Conservation (phyloP, 768 basidiomycete genomes). For the Strobilomyces dryophilus region DNA sequence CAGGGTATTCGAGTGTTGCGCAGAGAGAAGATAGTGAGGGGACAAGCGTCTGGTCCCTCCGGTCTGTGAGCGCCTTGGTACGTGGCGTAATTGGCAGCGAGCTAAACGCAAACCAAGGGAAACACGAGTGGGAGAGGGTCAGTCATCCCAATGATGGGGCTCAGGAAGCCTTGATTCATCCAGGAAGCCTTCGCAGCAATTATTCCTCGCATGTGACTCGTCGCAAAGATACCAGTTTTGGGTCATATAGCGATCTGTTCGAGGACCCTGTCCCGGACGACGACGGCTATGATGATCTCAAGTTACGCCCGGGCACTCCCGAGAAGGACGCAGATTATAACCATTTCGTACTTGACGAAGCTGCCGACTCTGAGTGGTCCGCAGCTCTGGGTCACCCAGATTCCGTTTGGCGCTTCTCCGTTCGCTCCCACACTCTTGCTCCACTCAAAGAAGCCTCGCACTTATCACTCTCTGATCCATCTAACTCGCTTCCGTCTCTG, state of each 20-base stretch:
- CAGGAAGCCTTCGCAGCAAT: constrained; percentile 9
- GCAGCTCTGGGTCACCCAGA: constrained; percentile 7
- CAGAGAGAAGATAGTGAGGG: constrained; percentile 39
- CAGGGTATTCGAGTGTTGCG: constrained; percentile 12
- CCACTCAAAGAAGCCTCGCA: constrained; percentile 33
- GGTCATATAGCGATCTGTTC: constrained; percentile 47
- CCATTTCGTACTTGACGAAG: constrained; percentile 4
- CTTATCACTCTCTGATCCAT: constrained; percentile 14
- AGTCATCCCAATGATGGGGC: constrained; percentile 8
- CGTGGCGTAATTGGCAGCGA: constrained; percentile 28
- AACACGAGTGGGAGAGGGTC: constrained; percentile 20
- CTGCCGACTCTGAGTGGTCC: constrained; percentile 13
- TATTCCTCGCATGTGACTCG: constrained; percentile 6
- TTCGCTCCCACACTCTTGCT: constrained; percentile 27
- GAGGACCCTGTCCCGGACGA: constrained; percentile 26
- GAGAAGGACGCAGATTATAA: constrained; percentile 22
- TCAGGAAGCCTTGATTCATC: constrained; percentile 22
- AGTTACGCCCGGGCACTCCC: constrained; percentile 8
- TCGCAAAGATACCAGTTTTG: constrained; percentile 15
- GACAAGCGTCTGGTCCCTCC: constrained; percentile 52
- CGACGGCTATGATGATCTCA: constrained; percentile 12
- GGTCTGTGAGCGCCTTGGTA: constrained; percentile 33
- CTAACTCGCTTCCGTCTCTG: constrained; percentile 23
- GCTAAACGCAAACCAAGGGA: constrained; percentile 18
- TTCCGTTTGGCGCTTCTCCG: constrained; percentile 14